These are phyloP conservation scores for Septoria linicola DNA, from an alignment of 2,329 filamentous ascomycete genomes.

Conservation along the genomic window DNA sequence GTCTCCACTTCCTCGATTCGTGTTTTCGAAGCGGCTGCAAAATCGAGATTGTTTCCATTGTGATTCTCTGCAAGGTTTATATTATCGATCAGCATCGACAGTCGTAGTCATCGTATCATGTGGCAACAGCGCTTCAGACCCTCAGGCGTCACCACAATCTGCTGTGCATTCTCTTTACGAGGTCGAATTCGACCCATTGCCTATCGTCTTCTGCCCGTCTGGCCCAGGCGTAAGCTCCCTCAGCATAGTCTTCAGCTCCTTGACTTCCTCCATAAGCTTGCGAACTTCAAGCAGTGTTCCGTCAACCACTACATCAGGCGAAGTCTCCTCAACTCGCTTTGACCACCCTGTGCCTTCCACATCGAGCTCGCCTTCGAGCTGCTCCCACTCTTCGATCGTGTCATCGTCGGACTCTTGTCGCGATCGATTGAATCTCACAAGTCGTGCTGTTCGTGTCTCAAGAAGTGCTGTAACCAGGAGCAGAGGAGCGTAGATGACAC, in stretches of 20 bases:
- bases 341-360: conserved; percentile 83
- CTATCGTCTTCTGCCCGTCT: not conserved
- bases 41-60: too few species aligned
- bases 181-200: too few species aligned
- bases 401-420: conserved; percentile 89
- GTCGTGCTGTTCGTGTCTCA: conserved; percentile 44
- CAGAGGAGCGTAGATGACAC: conserved; percentile 76
- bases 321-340: conserved; percentile 72
- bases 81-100: too few species aligned
- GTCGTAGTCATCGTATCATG: too few species aligned
- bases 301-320: conserved; percentile 80
- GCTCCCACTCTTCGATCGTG: conserved; percentile 88
- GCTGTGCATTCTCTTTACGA: too few species aligned
- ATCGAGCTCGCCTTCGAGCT: conserved; percentile 68
- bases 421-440: conserved; percentile 62
- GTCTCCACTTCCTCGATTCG: too few species aligned
- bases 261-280: conserved; percentile 46
- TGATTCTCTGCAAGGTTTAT: too few species aligned
- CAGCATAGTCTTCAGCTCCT: conserved; percentile 46
- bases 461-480: conserved; percentile 72
- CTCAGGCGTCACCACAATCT: too few species aligned
- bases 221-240: conserved; percentile 26
- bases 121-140: too few species aligned
- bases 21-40: too few species aligned
- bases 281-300: conserved; percentile 66